Conservation (phyloP, 2,329 filamentous ascomycete genomes). For the Endoconidiophora laricicola region DNA sequence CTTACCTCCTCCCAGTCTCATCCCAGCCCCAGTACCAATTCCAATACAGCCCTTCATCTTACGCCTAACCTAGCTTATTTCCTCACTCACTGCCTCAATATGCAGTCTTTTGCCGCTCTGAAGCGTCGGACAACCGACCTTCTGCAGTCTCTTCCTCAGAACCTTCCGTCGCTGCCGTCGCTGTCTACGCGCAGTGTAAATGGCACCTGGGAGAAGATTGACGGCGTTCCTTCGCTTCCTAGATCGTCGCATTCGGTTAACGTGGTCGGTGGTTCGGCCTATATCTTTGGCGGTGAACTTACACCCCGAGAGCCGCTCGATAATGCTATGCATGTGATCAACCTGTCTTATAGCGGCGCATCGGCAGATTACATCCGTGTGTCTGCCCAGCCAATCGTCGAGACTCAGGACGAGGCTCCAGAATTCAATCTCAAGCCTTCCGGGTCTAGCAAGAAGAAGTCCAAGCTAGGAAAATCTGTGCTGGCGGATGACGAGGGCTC, state of each 20-base stretch:
- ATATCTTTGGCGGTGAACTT: slow-evolving; percentile 65
- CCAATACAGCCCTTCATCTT: not conserved
- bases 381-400: slow-evolving; percentile 27
- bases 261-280: slow-evolving; percentile 36
- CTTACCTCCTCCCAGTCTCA: not conserved
- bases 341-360: slow-evolving; percentile 39
- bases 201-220: slow-evolving; percentile 44
- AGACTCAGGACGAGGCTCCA: slow-evolving; percentile 17
- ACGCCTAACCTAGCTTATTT: too few species aligned
- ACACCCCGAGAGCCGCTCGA: slow-evolving; percentile 50
- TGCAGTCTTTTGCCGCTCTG: slow-evolving; percentile 37
- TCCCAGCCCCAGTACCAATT: not conserved
- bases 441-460: too few species aligned
- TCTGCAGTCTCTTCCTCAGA: slow-evolving; percentile 31
- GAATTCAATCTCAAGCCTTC: slow-evolving; percentile 15
- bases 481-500: slow-evolving; percentile 11
- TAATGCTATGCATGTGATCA: slow-evolving; percentile 53
- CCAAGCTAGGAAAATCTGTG: slow-evolving; percentile 10
- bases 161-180: slow-evolving; percentile 14
- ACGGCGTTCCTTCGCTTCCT: slow-evolving; percentile 34
- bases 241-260: slow-evolving; percentile 62
- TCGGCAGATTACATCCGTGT: slow-evolving; percentile 43
- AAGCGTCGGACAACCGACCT: slow-evolving; percentile 40
- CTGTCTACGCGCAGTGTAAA: slow-evolving; percentile 24
- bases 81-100: slow-evolving; percentile 15